These are phyloP conservation scores for Phallus indusiatus DNA, from an alignment of 768 basidiomycete genomes.

Conservation along the genomic window DNA sequence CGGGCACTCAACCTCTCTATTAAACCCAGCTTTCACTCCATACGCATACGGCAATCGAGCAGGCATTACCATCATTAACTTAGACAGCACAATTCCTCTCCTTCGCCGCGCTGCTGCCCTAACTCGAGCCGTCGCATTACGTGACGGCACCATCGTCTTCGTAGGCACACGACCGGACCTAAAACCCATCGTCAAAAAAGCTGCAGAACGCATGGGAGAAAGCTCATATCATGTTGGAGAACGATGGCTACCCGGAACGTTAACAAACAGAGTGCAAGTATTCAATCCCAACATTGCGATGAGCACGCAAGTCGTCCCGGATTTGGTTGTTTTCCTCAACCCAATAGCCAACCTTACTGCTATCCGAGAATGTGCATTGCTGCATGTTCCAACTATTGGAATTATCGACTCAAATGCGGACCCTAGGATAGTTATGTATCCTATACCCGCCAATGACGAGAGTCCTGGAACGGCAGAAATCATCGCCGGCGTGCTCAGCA, in stretches of 20 bases:
- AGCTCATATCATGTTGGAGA: conserved; percentile 83
- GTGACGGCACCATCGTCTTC: conserved; percentile 80
- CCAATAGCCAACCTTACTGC: conserved; percentile 77
- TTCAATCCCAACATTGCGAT: conserved; percentile 51
- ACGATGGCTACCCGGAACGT: conserved; percentile 90
- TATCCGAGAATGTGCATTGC: conserved; percentile 83
- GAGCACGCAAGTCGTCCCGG: conserved; percentile 57
- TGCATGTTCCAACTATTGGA: conserved; percentile 88
- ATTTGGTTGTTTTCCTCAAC: conserved; percentile 87
- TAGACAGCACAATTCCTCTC: conserved; percentile 88
- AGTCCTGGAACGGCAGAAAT: conserved; percentile 84
- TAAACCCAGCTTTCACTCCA: conserved; percentile 85
- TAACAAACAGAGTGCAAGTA: conserved; percentile 77
- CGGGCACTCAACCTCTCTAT: conserved; percentile 74
- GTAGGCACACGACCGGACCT: conserved; percentile 83
- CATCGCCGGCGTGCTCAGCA: conserved; percentile 79
- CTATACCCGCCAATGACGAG: conserved; percentile 98
- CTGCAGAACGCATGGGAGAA: conserved; percentile 66
- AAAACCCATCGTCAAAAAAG: conserved; percentile 61
- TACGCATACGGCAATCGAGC: conserved; percentile 90
- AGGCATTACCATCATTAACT: conserved; percentile 86
- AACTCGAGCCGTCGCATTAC: conserved; percentile 69
- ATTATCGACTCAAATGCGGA: conserved; percentile 94
- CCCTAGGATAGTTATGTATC: conserved; percentile 93
- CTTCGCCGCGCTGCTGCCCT: conserved; percentile 86